These are phyloP conservation scores for Nannizziopsis arthrosporioides DNA, from an alignment of 2,329 filamentous ascomycete genomes.

Conservation along the genomic window DNA sequence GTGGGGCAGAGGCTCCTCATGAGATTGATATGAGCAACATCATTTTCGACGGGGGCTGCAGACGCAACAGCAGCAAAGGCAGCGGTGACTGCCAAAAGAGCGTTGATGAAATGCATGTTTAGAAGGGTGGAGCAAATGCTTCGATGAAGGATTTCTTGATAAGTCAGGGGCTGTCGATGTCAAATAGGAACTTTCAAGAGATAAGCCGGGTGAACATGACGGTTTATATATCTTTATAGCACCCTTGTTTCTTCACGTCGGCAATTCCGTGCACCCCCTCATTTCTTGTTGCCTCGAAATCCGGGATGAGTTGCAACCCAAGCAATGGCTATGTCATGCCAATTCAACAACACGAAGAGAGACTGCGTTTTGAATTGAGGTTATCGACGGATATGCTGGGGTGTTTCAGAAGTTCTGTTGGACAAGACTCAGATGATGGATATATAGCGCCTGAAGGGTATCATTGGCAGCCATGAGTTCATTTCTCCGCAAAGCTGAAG, in stretches of 20 bases:
- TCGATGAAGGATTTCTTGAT: not conserved
- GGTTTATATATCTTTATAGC: not conserved
- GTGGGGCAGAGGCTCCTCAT: constrained; percentile 7
- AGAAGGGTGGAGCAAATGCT: not conserved
- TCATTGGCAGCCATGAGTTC: no score
- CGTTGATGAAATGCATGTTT: constrained; percentile 3
- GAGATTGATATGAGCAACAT: not conserved
- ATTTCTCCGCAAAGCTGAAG: no score
- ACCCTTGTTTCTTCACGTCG: not conserved
- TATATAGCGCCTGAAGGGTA: no score
- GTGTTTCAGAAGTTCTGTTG: no score
- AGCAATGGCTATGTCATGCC: no score
- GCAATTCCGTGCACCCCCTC: no score
- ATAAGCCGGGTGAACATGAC: not conserved
- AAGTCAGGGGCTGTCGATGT: not conserved
- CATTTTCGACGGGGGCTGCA: constrained; percentile 1
- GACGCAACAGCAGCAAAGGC: constrained; percentile 3
- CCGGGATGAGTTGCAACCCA: no score
- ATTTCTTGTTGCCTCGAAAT: no score
- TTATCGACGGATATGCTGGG: no score
- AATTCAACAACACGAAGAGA: no score
- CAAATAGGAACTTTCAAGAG: not conserved
- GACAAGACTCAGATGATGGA: no score
- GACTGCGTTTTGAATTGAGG: no score
- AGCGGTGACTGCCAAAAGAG: constrained; percentile 1